Evolutionary conservation across 179 eudicot species (phyloP).

Genomic region (Spergularia azorica): DNA sequence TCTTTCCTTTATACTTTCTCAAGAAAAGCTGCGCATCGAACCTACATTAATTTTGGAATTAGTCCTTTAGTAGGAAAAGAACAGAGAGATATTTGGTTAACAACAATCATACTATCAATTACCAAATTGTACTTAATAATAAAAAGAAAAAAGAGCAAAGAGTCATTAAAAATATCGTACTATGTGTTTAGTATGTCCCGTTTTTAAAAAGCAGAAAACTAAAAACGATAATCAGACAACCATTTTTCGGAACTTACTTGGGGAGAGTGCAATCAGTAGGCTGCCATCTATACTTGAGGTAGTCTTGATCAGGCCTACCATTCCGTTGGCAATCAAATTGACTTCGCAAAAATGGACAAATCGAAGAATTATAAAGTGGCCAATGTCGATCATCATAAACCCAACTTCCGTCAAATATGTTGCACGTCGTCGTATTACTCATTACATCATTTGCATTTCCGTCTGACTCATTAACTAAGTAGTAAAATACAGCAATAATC

Average conservation of each 20-base stretch:
- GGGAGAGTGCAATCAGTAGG: conserved; percentile 49
- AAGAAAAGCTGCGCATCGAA: conserved; percentile 51
- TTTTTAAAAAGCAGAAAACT: too few relatives aligned
- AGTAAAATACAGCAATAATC: neutral
- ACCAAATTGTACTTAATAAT: too few relatives aligned
- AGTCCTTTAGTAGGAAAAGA: too few relatives aligned
- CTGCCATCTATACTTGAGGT: conserved; percentile 62
- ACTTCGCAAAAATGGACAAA: conserved; percentile 53
- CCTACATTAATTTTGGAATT: conserved; percentile 37
- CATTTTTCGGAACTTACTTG: conserved; percentile 34
- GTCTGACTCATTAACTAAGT: conserved; percentile 8
- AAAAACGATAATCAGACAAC: too few relatives aligned
- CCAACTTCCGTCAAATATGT: conserved; percentile 62
- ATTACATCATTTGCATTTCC: neutral
- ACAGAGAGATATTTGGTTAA: too few relatives aligned
- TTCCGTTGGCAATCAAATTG: conserved; percentile 53
- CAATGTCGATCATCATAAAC: conserved; percentile 35
- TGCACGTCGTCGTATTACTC: conserved; percentile 21
- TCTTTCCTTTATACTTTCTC: conserved; percentile 49
- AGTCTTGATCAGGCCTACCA: conserved; percentile 54
- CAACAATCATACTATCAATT: too few relatives aligned
- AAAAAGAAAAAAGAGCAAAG: too few relatives aligned
- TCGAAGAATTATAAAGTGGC: conserved; percentile 49
- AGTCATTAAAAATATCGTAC: too few relatives aligned
- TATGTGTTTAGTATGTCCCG: too few relatives aligned